Evolutionary conservation across 495 filamentous ascomycete species (phyloP).

Genomic region (Durotheca rogersii): DNA sequence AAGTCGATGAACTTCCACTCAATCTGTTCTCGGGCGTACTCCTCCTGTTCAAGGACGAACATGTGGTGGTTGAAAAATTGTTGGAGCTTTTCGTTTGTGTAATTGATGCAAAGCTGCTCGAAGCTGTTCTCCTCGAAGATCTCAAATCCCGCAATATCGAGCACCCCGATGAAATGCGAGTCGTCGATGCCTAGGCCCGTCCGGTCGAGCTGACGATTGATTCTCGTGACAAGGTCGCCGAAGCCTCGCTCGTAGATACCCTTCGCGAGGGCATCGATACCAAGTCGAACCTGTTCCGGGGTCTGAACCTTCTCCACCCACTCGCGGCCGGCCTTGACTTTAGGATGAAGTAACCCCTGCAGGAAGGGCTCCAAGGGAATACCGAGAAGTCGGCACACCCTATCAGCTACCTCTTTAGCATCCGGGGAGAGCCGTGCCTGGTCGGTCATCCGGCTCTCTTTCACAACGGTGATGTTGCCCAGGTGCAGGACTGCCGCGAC

Average conservation of each 20-base stretch:
- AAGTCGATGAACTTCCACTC: conserved; percentile 99
- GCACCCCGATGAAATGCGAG: conserved; percentile 92
- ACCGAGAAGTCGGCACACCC: conserved; percentile 80
- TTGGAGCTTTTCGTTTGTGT: conserved; percentile 98
- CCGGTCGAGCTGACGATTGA: conserved; percentile 88
- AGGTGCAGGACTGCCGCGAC: conserved; percentile 91
- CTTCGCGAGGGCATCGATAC: conserved; percentile 90
- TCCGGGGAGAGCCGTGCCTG: conserved; percentile 81
- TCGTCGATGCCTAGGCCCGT: conserved; percentile 77
- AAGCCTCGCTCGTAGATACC: conserved; percentile 97
- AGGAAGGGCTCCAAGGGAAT: conserved; percentile 82
- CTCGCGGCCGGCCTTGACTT: conserved; percentile 91
- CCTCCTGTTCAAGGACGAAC: conserved; percentile 99
- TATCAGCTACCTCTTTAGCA: conserved; percentile 66
- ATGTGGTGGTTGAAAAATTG: conserved; percentile 99
- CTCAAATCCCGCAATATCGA: conserved; percentile 99
- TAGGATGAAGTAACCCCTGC: conserved; percentile 85
- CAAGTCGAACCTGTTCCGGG: conserved; percentile 88
- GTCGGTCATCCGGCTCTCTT: conserved; percentile 85
- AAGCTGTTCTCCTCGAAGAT: conserved; percentile 99
- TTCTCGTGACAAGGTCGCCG: conserved; percentile 84
- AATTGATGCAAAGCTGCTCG: conserved; percentile 99
- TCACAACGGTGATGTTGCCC: conserved; percentile 84
- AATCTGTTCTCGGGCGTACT: conserved; percentile 96
- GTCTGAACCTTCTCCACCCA: conserved; percentile 99